A percentile compares a stretch with the other conserved stretches of the same genome.
These are phyloP conservation scores for Diutina rugosa DNA, from an alignment of 1,139 yeast genomes.

Conservation along the genomic window DNA sequence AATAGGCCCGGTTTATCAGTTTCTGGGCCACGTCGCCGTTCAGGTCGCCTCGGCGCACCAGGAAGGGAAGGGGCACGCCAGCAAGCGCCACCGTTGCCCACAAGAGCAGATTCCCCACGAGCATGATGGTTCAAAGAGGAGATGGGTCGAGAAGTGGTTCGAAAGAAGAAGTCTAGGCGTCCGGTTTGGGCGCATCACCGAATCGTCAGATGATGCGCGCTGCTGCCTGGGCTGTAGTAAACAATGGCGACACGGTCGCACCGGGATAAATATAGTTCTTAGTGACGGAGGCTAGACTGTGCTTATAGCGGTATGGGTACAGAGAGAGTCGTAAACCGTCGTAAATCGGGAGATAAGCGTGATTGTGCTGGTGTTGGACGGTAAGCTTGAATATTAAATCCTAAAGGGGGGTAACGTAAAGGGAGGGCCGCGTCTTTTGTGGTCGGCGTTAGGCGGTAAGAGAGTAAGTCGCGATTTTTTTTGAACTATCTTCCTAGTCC, in stretches of 20 bases:
- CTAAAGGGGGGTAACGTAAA: too few species aligned
- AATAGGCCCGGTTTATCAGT: neutral
- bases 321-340: too few species aligned
- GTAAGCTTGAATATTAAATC: too few species aligned
- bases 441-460: too few species aligned
- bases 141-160: neutral
- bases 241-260: neutral
- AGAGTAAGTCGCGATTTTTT: too few species aligned
- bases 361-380: too few species aligned
- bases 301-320: neutral
- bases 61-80: neutral
- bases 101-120: neutral
- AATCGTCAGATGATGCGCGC: neutral
- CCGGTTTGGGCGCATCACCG: neutral
- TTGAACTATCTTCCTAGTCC: too few species aligned
- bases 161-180: neutral
- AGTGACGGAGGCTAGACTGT: neutral
- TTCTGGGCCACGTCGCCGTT: neutral
- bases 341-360: too few species aligned
- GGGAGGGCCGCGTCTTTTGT: too few species aligned
- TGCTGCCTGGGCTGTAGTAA: neutral
- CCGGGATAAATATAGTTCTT: neutral
- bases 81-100: neutral
- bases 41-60: neutral
- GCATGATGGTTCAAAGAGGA: neutral